Percentiles rank a stretch among this genome's conserved stretches.
phyloP scores from a whole-genome alignment of 805 yeast genomes.

The fission yeast (Schizosaccharomyces pombe) region DNA sequence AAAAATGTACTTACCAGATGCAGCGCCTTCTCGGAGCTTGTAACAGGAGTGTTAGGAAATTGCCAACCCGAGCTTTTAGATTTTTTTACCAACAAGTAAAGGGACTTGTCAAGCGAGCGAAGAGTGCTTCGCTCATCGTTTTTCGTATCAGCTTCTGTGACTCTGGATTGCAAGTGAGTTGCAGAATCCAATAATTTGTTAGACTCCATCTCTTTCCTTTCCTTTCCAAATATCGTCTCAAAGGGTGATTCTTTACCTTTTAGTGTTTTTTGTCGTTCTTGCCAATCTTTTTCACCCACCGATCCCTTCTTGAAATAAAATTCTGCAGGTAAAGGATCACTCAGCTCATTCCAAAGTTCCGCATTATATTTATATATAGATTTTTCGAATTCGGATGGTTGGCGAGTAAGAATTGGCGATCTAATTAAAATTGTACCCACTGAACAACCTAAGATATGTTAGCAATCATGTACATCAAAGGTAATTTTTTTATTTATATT shows the following conservation, averaged over 20 bases:
- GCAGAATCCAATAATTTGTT: constrained; percentile 33
- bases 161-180: constrained; percentile 45
- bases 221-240: constrained; percentile 2
- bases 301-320: constrained; percentile 81
- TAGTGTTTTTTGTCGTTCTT: constrained; percentile 21
- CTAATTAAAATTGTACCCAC: constrained; percentile 44
- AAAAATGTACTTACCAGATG: background rate
- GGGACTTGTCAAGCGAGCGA: constrained; percentile 53
- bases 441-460: background rate
- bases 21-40: background rate
- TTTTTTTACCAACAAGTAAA: constrained; percentile 45
- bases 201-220: constrained; percentile 14
- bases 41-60: constrained; percentile 27
- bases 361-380: constrained; percentile 63
- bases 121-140: constrained; percentile 48
- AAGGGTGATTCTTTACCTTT: background rate
- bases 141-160: constrained; percentile 48
- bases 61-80: constrained; percentile 27
- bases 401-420: constrained; percentile 65
- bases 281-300: constrained; percentile 57
- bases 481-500: too few relatives aligned
- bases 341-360: constrained; percentile 65
- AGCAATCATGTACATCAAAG: background rate
- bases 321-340: constrained; percentile 95
- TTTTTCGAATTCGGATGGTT: constrained; percentile 43